Percentiles rank a stretch among this genome's conserved stretches.
phyloP scores from a whole-genome alignment of 148 eudicot genomes.

The Gaultheria prostrata region DNA sequence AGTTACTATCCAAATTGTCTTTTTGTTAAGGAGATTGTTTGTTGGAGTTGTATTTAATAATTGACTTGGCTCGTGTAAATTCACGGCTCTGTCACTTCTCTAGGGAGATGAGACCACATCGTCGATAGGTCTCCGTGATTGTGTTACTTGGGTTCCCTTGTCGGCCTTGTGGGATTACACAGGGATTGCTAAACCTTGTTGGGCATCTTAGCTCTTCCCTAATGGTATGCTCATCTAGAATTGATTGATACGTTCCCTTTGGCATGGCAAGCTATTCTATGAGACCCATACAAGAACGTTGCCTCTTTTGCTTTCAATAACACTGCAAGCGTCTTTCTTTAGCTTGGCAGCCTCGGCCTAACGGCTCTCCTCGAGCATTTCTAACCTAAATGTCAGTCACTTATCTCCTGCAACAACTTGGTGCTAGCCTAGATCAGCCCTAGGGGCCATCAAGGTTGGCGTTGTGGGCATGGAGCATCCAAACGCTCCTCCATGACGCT shows the following conservation, averaged over 20 bases:
- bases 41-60: not conserved
- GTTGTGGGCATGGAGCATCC: not conserved
- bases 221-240: not conserved
- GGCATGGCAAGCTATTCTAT: not conserved
- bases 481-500: not conserved
- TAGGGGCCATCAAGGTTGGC: not conserved
- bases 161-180: not conserved
- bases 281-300: not conserved
- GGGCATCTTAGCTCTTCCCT: not conserved
- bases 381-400: not conserved
- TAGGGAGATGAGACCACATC: not conserved
- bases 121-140: not conserved
- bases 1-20: not conserved
- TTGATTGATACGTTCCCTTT: not conserved
- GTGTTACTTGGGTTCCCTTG: not conserved
- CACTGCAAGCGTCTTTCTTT: not conserved
- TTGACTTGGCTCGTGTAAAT: not conserved
- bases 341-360: not conserved
- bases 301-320: not conserved
- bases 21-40: not conserved
- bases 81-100: not conserved
- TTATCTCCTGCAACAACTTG: not conserved
- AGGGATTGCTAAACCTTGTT: not conserved
- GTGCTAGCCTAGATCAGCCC: not conserved
- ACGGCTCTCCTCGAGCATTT: not conserved